Percentiles rank a stretch among this genome's conserved stretches.
phyloP scores from a whole-genome alignment of 352 stramenopile genomes.

The Lagenidium giganteum region DNA sequence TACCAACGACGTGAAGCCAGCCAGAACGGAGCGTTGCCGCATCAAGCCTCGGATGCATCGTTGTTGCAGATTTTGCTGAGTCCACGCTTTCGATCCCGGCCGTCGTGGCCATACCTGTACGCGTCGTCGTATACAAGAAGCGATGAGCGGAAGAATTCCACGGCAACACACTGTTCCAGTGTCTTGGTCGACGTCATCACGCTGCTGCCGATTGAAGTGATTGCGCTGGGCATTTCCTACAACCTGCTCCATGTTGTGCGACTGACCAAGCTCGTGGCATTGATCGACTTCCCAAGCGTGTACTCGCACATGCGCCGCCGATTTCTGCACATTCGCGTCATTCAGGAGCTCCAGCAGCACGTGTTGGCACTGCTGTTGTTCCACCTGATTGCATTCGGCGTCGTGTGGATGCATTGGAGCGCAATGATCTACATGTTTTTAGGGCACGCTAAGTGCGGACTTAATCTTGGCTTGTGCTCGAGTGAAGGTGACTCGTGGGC shows the following conservation, averaged over 20 bases:
- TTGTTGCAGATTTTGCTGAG: too few relatives aligned
- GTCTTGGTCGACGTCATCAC: too few relatives aligned
- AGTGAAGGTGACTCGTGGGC: slow-evolving; percentile 10
- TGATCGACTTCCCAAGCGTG: slow-evolving; percentile 1
- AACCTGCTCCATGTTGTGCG: slow-evolving; percentile 16
- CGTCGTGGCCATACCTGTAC: too few relatives aligned
- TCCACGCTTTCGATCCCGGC: too few relatives aligned
- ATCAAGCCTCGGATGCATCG: too few relatives aligned
- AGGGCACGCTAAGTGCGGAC: slow-evolving; percentile 11
- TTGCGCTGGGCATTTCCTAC: slow-evolving; percentile 8
- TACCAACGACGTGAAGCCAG: too few relatives aligned
- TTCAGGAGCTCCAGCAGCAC: not conserved
- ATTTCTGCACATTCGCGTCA: slow-evolving; percentile 1
- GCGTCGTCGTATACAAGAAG: too few relatives aligned
- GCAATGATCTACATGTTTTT: slow-evolving; percentile 16
- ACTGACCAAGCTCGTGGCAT: slow-evolving; percentile 10
- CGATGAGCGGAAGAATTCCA: too few relatives aligned
- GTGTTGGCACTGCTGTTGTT: slow-evolving; percentile 10
- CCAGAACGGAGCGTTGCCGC: too few relatives aligned
- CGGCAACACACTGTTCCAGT: too few relatives aligned
- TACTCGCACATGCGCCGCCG: too few relatives aligned
- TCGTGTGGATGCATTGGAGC: slow-evolving; percentile 18
- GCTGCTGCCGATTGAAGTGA: slow-evolving; percentile 11
- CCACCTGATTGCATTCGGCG: slow-evolving; percentile 4
- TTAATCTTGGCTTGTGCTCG: slow-evolving; percentile 4